Percentiles rank a stretch among this genome's conserved stretches.
Conservation (phyloP, 495 filamentous ascomycete genomes). For the Terfezia claveryi region DNA sequence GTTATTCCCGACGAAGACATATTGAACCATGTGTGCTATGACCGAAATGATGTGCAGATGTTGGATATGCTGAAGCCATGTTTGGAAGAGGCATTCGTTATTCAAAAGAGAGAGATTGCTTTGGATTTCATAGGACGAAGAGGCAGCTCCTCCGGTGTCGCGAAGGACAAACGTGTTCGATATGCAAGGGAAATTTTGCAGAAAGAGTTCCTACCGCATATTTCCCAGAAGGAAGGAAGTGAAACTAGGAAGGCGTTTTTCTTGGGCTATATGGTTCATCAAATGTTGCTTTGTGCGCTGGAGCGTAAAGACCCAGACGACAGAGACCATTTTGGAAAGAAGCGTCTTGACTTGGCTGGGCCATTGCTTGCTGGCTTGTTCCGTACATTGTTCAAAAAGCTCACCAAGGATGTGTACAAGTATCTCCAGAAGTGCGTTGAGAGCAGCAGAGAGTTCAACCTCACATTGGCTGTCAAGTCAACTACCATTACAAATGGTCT, state of each 20-base stretch:
- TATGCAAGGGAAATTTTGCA: slow-evolving; percentile 86
- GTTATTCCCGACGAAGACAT: slow-evolving; percentile 97
- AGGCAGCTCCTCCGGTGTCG: slow-evolving; percentile 49
- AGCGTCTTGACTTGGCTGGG: slow-evolving; percentile 85
- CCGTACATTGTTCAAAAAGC: slow-evolving; percentile 60
- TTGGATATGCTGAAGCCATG: slow-evolving; percentile 90
- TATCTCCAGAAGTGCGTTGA: slow-evolving; percentile 86
- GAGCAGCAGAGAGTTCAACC: slow-evolving; percentile 62
- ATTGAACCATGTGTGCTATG: slow-evolving; percentile 89
- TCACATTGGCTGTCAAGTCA: slow-evolving; percentile 77
- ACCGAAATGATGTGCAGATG: slow-evolving; percentile 86
- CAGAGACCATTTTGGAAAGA: slow-evolving; percentile 97
- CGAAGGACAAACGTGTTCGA: slow-evolving; percentile 66
- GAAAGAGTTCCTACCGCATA: slow-evolving; percentile 89
- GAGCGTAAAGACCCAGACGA: slow-evolving; percentile 86
- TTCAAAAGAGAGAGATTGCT: slow-evolving; percentile 89
- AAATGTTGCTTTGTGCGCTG: slow-evolving; percentile 72
- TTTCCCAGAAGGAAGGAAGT: slow-evolving; percentile 87
- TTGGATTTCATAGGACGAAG: slow-evolving; percentile 90
- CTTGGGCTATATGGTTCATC: slow-evolving; percentile 95
- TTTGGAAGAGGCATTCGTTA: slow-evolving; percentile 87
- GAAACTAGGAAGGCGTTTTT: slow-evolving; percentile 96
- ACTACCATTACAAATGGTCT: slow-evolving; percentile 75
- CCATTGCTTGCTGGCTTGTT: slow-evolving; percentile 86
- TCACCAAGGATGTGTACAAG: slow-evolving; percentile 69